A percentile compares a stretch with the other conserved stretches of the same genome.
These are phyloP conservation scores for Penium margaritaceum DNA, from an alignment of 139 green algal species.

Conservation along the genomic window DNA sequence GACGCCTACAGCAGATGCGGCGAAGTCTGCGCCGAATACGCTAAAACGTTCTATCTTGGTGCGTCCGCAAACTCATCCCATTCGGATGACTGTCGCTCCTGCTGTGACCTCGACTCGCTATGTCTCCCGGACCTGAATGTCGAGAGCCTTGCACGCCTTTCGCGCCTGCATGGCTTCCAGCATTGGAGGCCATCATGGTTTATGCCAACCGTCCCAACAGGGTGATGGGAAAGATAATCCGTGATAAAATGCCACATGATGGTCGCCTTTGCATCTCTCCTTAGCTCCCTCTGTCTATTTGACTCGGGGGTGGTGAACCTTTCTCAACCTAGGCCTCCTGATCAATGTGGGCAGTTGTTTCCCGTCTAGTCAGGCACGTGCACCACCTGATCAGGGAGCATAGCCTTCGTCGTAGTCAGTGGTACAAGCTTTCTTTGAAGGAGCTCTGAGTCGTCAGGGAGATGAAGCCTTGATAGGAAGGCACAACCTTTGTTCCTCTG, in stretches of 20 bases:
- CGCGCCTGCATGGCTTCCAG: not conserved
- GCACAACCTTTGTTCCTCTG: constrained; percentile 10
- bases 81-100: not conserved
- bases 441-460: not conserved
- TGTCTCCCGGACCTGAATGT: not conserved
- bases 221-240: no score
- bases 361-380: no score
- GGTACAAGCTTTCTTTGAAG: not conserved
- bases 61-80: constrained; percentile 2
- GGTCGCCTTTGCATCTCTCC: no score
- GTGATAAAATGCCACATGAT: no score
- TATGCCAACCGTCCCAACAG: no score
- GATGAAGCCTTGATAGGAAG: not conserved
- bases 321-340: no score
- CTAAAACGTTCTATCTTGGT: constrained; percentile 97
- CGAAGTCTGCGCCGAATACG: constrained; percentile 84
- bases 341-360: no score
- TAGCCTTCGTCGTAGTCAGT: not conserved
- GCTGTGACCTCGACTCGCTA: not conserved
- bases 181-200: no score
- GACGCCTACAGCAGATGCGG: constrained; percentile 77
- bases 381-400: no score
- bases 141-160: not conserved
- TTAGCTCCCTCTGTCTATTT: no score
- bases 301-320: no score